Evolutionary conservation across 257 asterid species (phyloP), one percentile per base, ranked within the genome.

Genomic region (Solanum ahanhuiri): DNA sequence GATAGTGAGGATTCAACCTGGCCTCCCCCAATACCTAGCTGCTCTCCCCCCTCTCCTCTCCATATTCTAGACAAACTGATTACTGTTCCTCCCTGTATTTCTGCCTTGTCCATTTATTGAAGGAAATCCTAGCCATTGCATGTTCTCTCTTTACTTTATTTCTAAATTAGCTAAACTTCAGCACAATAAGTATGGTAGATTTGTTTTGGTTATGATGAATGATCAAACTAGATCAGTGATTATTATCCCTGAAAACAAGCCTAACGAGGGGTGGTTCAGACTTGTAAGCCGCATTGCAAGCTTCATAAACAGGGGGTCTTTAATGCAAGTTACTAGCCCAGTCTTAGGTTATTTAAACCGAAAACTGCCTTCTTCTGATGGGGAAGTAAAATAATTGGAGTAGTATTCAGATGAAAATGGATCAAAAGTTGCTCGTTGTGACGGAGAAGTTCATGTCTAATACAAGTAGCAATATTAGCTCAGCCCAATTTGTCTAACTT

Each of bases 351-450:
- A 63, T 63, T 63, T 23, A 63, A 63, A 64, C 30, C 18, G 70
- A 88, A 93, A 75, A 85, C 92, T 79, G 30, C 94, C 95, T 82
- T 90, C 90, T 6, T 87, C 92, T 10, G 91, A 90, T 84, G 96
- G 92, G 86, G 93, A 92, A 77, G 96, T 90, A 83, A 93, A 94
- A 95, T 66, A 17, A 30, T 48, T 30, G 67, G 67, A 79, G 82
- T 75, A 75, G 33, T 54, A 37, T 12, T 75, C 31, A 75, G 41
- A 23, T 48, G 84, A 81, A 81, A 48, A 48, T 81, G 39, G 20
- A 81, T 81, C 84, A 81, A 81, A 48, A 81, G 39, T 79, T 79
- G 67, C 84, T 45, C n/a, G 17, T 17, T 45, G 30, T 77, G 37
- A 23, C 25, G 4, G 23, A 77, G 31, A 77, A 23, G 15, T 41